phyloP scores from a whole-genome alignment of 306 rosid genomes.

The Trichosanthes truncata region DNA sequence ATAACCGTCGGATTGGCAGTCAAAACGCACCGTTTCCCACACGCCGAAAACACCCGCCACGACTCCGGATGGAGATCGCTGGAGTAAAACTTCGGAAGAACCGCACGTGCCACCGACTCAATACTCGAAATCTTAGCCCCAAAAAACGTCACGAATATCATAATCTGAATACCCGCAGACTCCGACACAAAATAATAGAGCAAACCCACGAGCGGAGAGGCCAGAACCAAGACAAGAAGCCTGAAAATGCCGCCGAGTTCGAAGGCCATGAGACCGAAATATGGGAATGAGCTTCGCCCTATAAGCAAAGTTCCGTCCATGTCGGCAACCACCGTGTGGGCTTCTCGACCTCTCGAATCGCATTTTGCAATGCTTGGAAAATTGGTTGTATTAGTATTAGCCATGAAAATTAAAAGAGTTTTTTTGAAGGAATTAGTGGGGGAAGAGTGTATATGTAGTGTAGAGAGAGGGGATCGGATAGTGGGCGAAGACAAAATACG shows the following conservation, averaged over 20 bases:
- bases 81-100: slow-evolving; percentile 60
- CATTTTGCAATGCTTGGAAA: slow-evolving; percentile 57
- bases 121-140: slow-evolving; percentile 47
- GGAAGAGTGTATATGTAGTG: not conserved
- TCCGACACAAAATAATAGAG: slow-evolving; percentile 68
- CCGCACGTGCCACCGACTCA: slow-evolving; percentile 66
- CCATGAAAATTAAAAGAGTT: not conserved
- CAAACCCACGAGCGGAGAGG: slow-evolving; percentile 53
- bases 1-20: slow-evolving; percentile 71
- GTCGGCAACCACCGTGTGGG: slow-evolving; percentile 61
- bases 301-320: slow-evolving; percentile 76
- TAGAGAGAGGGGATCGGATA: not conserved
- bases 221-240: slow-evolving; percentile 45
- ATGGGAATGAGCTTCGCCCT: slow-evolving; percentile 74
- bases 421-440: no score
- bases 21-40: slow-evolving; percentile 46
- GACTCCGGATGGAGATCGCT: slow-evolving; percentile 44
- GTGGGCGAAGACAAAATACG: not conserved
- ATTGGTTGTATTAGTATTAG: not conserved
- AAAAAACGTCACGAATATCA: slow-evolving; percentile 44
- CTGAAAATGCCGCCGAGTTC: slow-evolving; percentile 64
- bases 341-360: slow-evolving; percentile 42
- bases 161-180: slow-evolving; percentile 57
- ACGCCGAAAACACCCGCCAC: slow-evolving; percentile 63
- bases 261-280: slow-evolving; percentile 62